Conservation (phyloP, 441 rosid genomes). For the Dalechampia spathulata region DNA sequence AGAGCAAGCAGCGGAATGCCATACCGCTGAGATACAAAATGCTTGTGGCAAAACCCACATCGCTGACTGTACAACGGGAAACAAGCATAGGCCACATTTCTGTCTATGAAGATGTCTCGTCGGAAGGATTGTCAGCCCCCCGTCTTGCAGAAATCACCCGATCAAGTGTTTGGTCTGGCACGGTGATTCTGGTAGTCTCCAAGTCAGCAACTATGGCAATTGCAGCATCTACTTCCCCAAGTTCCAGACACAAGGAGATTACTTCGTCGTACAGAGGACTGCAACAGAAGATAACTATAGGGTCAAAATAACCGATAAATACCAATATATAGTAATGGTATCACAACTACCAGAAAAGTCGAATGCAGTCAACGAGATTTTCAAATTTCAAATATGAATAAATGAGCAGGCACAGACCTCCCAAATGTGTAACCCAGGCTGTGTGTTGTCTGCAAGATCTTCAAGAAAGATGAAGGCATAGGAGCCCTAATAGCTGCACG, state of each 20-base stretch:
- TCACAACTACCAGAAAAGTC: not conserved
- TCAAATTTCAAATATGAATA: not conserved
- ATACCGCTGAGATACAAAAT: no score
- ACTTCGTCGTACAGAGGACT: conserved; percentile 87
- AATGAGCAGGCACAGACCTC: conserved; percentile 32
- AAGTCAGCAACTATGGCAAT: conserved; percentile 83
- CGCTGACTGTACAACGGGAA: conserved; percentile 2
- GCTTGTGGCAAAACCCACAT: not conserved
- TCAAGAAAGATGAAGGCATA: conserved; percentile 79
- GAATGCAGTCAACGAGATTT: not conserved
- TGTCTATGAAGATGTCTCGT: conserved; percentile 18
- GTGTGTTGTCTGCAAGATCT: conserved; percentile 76
- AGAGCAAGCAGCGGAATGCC: no score
- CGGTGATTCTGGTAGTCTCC: conserved; percentile 67
- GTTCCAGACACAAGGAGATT: conserved; percentile 65
- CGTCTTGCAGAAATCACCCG: conserved; percentile 73
- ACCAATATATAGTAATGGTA: no score
- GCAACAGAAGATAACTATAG: conserved; percentile 14
- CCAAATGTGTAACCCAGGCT: conserved; percentile 72
- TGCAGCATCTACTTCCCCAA: conserved; percentile 87
- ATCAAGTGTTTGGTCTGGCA: conserved; percentile 69
- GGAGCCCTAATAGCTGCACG: conserved; percentile 85
- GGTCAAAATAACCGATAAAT: not conserved
- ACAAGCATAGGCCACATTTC: conserved; percentile 3
- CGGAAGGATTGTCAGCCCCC: conserved; percentile 26